A percentile compares a stretch with the other conserved stretches of the same genome.
phyloP scores from a whole-genome alignment of 2,329 filamentous ascomycete genomes.

The Diaporthe sp. region DNA sequence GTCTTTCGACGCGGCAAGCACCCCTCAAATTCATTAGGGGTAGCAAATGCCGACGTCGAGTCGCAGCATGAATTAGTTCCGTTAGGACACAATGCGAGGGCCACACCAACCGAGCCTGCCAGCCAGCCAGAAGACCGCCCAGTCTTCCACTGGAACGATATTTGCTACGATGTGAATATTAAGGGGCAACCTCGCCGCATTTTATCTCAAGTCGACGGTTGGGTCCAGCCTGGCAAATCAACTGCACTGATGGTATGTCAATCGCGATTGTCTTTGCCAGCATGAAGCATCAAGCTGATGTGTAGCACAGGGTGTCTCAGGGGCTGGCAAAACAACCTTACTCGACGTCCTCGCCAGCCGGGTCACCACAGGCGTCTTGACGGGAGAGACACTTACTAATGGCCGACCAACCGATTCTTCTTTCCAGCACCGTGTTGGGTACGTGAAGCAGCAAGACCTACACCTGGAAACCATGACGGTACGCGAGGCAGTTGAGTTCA shows the following conservation, averaged over 20 bases:
- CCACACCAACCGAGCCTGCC: neutral
- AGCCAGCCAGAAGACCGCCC: neutral
- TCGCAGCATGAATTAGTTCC: neutral
- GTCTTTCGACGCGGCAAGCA: conserved; percentile 64
- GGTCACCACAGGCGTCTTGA: neutral
- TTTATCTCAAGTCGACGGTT: neutral
- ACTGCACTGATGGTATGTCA: conserved; percentile 1
- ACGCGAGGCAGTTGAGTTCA: conserved; percentile 74
- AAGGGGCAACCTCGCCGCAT: neutral
- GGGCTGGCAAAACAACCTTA: neutral
- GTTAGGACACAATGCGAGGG: neutral
- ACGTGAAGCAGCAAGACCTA: conserved; percentile 79
- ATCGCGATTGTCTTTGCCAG: neutral
- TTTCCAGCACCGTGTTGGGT: conserved; percentile 53
- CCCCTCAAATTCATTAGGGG: neutral
- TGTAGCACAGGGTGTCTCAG: neutral
- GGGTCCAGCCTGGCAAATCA: neutral
- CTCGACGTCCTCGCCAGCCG: neutral
- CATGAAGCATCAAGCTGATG: neutral
- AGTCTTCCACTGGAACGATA: neutral
- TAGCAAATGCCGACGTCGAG: neutral
- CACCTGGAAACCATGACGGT: conserved; percentile 77
- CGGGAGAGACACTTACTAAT: neutral
- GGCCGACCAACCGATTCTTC: neutral
- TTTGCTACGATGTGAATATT: neutral